These are phyloP conservation scores for Olyra latifolia DNA, from an alignment of 176 grass and related monocot genomes.

Conservation along the genomic window DNA sequence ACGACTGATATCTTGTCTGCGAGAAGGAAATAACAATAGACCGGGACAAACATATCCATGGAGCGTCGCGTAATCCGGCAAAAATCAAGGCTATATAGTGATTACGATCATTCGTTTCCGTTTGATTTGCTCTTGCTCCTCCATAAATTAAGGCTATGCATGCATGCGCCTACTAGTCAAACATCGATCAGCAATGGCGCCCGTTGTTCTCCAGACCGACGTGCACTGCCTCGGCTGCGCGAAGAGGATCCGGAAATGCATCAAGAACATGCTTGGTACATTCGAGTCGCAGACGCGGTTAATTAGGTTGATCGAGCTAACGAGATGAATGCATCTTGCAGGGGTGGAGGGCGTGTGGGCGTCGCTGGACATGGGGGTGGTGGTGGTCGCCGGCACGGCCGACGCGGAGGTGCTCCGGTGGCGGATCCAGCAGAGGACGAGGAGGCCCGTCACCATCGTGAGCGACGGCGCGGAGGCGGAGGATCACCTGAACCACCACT, in stretches of 20 bases:
- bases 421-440: neutral
- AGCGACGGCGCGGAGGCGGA: neutral
- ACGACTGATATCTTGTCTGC: too few species aligned
- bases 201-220: neutral
- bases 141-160: too few species aligned
- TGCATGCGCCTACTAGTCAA: too few species aligned
- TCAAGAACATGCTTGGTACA: neutral
- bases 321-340: neutral
- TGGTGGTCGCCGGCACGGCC: constrained; percentile 3
- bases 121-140: too few species aligned
- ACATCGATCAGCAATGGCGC: neutral
- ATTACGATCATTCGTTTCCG: too few species aligned
- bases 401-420: constrained; percentile 4
- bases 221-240: neutral
- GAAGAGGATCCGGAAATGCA: neutral
- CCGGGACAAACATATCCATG: too few species aligned
- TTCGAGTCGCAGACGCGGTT: too few species aligned
- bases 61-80: too few species aligned
- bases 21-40: too few species aligned
- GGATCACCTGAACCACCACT: neutral
- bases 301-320: too few species aligned
- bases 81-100: too few species aligned
- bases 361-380: constrained; percentile 13
- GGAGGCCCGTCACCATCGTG: neutral
- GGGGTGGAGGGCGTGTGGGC: constrained; percentile 18